Conservation (phyloP, 768 basidiomycete genomes). For the Tremella yokohamensis region DNA sequence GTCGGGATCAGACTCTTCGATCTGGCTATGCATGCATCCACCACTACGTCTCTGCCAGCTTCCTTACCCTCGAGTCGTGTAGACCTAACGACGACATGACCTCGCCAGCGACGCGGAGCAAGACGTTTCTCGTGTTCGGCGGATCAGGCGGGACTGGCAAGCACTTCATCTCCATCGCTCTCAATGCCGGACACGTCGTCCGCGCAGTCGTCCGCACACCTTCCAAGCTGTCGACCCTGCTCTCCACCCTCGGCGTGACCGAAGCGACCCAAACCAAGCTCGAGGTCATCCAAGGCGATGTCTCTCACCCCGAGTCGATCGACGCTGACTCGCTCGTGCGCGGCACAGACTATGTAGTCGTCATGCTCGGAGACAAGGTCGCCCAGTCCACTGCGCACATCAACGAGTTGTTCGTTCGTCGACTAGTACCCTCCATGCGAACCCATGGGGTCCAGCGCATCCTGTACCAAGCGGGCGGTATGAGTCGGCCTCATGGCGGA, state of each 20-base stretch:
- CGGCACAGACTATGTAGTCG: constrained; percentile 21
- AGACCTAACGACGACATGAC: no score
- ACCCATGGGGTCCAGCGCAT: constrained; percentile 17
- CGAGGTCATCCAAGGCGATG: constrained; percentile 19
- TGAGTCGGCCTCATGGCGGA: constrained; percentile 19
- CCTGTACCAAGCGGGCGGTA: constrained; percentile 26
- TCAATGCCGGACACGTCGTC: constrained; percentile 22
- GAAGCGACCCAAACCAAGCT: background rate
- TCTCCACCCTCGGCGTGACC: background rate
- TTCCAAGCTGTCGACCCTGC: constrained; percentile 11
- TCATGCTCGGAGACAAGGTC: constrained; percentile 22
- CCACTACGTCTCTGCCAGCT: no score
- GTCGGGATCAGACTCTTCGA: no score
- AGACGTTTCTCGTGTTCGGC: constrained; percentile 24
- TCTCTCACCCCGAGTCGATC: constrained; percentile 10
- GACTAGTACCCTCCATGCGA: constrained; percentile 26
- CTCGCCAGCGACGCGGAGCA: no score
- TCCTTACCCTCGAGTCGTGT: no score
- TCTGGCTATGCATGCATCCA: no score
- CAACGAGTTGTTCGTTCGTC: constrained; percentile 14
- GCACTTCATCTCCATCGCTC: constrained; percentile 17
- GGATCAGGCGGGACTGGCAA: constrained; percentile 30
- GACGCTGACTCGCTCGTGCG: constrained; percentile 18
- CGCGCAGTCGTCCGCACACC: constrained; percentile 25
- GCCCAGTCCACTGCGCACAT: constrained; percentile 12